Evolutionary conservation across 495 filamentous ascomycete species (phyloP), one percentile per base, ranked within the genome.

Genomic region (Xeromyces bisporus): DNA sequence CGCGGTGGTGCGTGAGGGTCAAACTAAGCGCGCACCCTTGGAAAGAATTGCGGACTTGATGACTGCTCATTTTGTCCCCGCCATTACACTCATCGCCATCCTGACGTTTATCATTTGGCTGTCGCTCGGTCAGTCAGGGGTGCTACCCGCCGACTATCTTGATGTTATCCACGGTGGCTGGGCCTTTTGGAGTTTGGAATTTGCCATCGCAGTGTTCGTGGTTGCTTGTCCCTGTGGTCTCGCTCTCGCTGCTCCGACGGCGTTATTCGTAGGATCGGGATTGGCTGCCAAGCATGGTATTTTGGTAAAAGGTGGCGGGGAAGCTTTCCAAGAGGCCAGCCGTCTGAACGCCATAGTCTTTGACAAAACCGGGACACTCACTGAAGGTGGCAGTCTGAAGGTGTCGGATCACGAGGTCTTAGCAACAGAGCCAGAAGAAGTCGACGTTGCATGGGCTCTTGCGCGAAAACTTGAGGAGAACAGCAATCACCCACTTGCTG

Each of bases 341-440:
- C 64, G 64, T 3, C 64, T 94, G 5, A 80, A 91, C 47, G 76
- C 74, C 33, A 72, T 94, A 13, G 83, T 94, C 9, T 94, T 96
- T 42, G 87, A 96, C 59, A 96, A 96, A 60, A 96, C 87, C 17
- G 87, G 87, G 0, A 96, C 87, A 1, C 56, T 96, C 29, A 96
- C 87, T 0, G 59, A 80, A 41, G 87, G 87, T 21, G 82, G 80
- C 20, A 76, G 84, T 32, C 72, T 86, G 0, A 74, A 55, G 6
- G 75, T 96, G 15, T 80, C 82, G 0, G 77, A 91, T 27, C 67
- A 76, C 33, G 60, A 75, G 39, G 39, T 74, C 13, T 49, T 74
- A 26, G 57, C 55, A 3, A 46, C 38, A n/a, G 53, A 61, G 10
- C 37, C 50, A 2, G 45, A 53, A 7, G 29, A 57, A 3, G 23